Percentiles rank a stretch among this genome's conserved stretches.
These are phyloP conservation scores for Candolleomyces eurysporus DNA, from an alignment of 768 basidiomycete genomes.

Conservation along the genomic window DNA sequence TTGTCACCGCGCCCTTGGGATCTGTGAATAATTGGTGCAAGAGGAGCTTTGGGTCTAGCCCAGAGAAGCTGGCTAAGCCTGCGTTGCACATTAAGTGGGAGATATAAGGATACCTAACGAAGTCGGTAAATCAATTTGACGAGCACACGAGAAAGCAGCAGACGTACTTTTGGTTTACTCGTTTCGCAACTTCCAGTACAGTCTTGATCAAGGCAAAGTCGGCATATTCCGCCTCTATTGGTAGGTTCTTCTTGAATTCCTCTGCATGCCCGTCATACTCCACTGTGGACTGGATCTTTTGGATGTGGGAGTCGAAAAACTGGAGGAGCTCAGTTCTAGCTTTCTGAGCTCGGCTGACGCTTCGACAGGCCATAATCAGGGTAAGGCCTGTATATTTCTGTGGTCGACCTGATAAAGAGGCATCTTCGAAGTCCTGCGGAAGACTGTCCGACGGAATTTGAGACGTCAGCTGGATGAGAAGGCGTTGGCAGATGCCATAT, in stretches of 20 bases:
- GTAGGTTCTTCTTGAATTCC: conserved; percentile 55
- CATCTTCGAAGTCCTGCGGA: conserved; percentile 40
- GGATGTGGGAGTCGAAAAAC: conserved; percentile 55
- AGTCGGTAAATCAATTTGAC: neutral
- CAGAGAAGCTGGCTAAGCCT: conserved; percentile 58
- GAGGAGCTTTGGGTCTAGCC: conserved; percentile 26
- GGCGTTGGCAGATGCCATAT: conserved; percentile 77
- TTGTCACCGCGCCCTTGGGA: conserved; percentile 47
- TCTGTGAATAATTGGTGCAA: conserved; percentile 46
- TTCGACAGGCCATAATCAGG: conserved; percentile 81
- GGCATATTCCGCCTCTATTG: conserved; percentile 57
- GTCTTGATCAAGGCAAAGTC: conserved; percentile 63
- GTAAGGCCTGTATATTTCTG: conserved; percentile 53
- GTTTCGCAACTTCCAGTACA: conserved; percentile 60
- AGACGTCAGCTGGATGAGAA: conserved; percentile 66
- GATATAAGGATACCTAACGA: conserved; percentile 68
- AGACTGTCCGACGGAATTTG: conserved; percentile 47
- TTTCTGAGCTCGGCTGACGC: conserved; percentile 54
- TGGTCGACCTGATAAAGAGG: conserved; percentile 16
- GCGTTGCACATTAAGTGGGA: conserved; percentile 84
- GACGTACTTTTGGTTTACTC: conserved; percentile 54
- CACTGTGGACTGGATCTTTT: conserved; percentile 27
- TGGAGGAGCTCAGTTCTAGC: conserved; percentile 55
- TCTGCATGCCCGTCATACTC: conserved; percentile 53
- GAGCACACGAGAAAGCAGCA: neutral